Percentiles rank a stretch among this genome's conserved stretches.
Evolutionary conservation across 768 basidiomycete genomes (phyloP).

Genomic region (Coprinellus micaceus): DNA sequence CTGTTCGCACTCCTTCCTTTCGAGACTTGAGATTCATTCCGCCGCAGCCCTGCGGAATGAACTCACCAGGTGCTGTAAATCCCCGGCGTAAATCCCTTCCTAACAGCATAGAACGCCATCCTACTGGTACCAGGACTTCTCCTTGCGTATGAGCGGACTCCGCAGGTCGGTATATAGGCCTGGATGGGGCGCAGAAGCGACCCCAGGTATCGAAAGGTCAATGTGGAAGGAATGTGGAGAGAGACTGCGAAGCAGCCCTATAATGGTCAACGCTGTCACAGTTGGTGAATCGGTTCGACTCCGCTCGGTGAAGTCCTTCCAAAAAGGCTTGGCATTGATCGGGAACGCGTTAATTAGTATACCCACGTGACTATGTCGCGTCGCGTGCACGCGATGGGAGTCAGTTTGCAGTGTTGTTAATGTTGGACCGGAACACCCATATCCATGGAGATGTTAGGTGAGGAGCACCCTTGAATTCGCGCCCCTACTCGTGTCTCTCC

Average conservation of each 20-base stretch:
- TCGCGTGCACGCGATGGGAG: not conserved
- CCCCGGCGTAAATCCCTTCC: conserved; percentile 57
- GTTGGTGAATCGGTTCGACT: not conserved
- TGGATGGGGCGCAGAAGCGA: not conserved
- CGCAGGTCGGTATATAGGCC: not conserved
- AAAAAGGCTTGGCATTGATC: not conserved
- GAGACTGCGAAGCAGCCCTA: no score
- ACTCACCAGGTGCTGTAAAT: conserved; percentile 69
- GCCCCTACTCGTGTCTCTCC: no score
- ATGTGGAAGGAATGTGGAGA: no score
- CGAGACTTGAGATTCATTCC: not conserved
- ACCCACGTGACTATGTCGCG: not conserved
- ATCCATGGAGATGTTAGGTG: no score
- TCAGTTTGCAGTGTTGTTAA: not conserved
- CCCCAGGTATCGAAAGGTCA: not conserved
- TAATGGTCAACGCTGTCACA: no score
- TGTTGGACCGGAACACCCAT: no score
- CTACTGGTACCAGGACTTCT: not conserved
- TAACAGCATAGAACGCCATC: conserved; percentile 68
- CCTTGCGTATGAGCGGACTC: not conserved
- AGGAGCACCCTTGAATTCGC: no score
- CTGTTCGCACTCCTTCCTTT: conserved; percentile 69
- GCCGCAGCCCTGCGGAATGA: not conserved
- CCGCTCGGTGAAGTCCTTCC: no score
- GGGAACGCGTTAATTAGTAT: not conserved